Evolutionary conservation across 2,329 filamentous ascomycete genomes (phyloP).

Genomic region (Pseudogymnoascus sp.): DNA sequence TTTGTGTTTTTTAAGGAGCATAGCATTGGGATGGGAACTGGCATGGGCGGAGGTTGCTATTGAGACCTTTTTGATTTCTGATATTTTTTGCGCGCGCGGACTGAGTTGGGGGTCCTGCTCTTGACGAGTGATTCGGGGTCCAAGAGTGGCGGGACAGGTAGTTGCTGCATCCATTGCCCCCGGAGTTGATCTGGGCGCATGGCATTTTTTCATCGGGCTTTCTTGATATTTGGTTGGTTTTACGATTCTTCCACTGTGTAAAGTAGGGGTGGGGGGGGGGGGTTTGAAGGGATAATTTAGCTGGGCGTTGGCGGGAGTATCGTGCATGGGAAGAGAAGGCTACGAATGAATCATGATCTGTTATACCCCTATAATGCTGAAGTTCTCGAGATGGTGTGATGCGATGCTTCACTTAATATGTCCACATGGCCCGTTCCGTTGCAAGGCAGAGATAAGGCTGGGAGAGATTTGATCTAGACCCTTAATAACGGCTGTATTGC

Average conservation of each 20-base stretch:
- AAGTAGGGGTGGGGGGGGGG: neutral
- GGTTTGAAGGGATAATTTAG: conserved; percentile 2
- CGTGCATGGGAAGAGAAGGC: conserved; percentile 2
- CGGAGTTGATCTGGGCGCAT: neutral
- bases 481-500: neutral
- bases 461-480: neutral
- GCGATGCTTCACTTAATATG: neutral
- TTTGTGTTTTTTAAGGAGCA: neutral
- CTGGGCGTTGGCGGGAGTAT: conserved; percentile 1
- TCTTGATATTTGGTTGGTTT: neutral
- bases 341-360: conserved; percentile 2
- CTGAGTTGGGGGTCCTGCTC: neutral
- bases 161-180: conserved; percentile 2
- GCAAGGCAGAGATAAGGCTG: neutral
- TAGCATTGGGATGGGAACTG: neutral
- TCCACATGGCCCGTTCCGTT: neutral
- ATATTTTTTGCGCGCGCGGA: neutral
- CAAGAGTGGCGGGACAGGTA: neutral
- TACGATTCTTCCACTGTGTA: neutral
- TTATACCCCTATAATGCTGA: neutral
- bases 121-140: neutral
- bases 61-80: neutral
- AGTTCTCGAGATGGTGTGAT: neutral
- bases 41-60: neutral
- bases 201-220: neutral